Base-by-base conservation (phyloP, 495 filamentous ascomycete species). In the Xylaria sp. region DNA sequence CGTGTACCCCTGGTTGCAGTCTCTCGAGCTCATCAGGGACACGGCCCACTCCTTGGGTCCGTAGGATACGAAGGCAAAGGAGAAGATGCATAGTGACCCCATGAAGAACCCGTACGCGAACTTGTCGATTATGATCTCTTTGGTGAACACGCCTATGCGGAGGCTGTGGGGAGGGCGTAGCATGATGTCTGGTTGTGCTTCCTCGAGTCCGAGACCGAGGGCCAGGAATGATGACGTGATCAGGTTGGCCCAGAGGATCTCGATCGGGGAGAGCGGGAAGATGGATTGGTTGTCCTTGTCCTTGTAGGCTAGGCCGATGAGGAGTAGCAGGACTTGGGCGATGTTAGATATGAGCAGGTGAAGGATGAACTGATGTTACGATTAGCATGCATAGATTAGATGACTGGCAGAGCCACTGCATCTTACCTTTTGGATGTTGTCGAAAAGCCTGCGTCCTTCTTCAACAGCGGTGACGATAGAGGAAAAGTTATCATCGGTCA, bases 401-500 rank as follows among this genome's bases (percentile, higher is more conserved):
- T n/a, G n/a, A n/a, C n/a, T 57, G 61, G 71, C n/a, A 50, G 15
- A 40, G 6, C n/a, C 1, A 21, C 1, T 3, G 31, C 7, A 17
- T 29, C 50, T 26, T 70, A 78, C 76, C 86, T 95, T 95, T 72
- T 91, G 87, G 57, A 92, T 87, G 69, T 92, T 92, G 78, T 89
- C 85, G 74, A 91, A 91, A n/a, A 91, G 78, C 31, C 88, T 83
- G 40, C 89, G 84, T 31, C 89, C 89, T 75, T 90, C 87, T 71
- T 88, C 84, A 64, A 91, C 84, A 35, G 85, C 89, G 43, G 82
- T 89, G 35, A 95, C 89, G 58, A 93, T 96, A 2, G 88, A 91
- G 17, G 92, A 93, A 75, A 97, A 97, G 80, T 95, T 95, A 78
- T 95, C 93, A 71, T 93, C 91, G 0, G 90, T 88, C 35, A 97